These are phyloP conservation scores for Myxozyma monticola DNA, from an alignment of 805 yeast genomes.

Conservation along the genomic window DNA sequence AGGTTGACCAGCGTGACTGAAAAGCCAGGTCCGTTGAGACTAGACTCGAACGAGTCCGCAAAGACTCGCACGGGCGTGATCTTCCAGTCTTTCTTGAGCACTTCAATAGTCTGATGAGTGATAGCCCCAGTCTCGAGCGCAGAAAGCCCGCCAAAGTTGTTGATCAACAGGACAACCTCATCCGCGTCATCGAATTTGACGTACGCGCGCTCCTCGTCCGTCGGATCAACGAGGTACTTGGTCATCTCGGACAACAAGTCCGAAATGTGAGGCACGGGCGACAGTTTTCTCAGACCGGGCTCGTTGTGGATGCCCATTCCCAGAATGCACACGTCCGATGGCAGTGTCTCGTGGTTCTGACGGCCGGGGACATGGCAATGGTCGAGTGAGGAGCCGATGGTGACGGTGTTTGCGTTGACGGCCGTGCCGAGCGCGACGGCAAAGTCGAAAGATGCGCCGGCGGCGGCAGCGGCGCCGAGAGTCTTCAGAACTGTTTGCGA, in stretches of 20 bases:
- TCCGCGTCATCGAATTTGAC: slow-evolving; percentile 67
- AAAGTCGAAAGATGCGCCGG: slow-evolving; percentile 48
- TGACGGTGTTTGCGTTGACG: slow-evolving; percentile 66
- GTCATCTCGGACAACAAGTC: slow-evolving; percentile 59
- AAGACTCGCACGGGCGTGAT: slow-evolving; percentile 67
- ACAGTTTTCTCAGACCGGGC: slow-evolving; percentile 71
- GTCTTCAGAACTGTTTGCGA: slow-evolving; percentile 64
- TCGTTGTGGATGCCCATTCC: slow-evolving; percentile 98
- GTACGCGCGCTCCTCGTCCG: slow-evolving; percentile 76
- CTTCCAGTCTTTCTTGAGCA: slow-evolving; percentile 46
- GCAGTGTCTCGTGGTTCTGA: slow-evolving; percentile 51
- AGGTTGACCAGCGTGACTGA: slow-evolving; percentile 78
- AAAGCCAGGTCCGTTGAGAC: slow-evolving; percentile 92
- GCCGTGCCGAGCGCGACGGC: slow-evolving; percentile 61
- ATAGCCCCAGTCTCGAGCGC: slow-evolving; percentile 67
- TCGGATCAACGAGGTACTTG: slow-evolving; percentile 57
- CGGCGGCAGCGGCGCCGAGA: slow-evolving; percentile 69
- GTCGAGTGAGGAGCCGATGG: slow-evolving; percentile 86
- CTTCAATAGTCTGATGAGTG: slow-evolving; percentile 49
- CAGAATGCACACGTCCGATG: slow-evolving; percentile 68
- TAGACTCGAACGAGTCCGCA: slow-evolving; percentile 80
- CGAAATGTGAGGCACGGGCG: slow-evolving; percentile 69
- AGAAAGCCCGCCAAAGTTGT: slow-evolving; percentile 89
- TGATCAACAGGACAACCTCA: slow-evolving; percentile 68
- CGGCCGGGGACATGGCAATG: slow-evolving; percentile 90